A percentile compares a stretch with the other conserved stretches of the same genome.
Conservation (phyloP, 331 rosid species). For the Ulmus americana region DNA sequence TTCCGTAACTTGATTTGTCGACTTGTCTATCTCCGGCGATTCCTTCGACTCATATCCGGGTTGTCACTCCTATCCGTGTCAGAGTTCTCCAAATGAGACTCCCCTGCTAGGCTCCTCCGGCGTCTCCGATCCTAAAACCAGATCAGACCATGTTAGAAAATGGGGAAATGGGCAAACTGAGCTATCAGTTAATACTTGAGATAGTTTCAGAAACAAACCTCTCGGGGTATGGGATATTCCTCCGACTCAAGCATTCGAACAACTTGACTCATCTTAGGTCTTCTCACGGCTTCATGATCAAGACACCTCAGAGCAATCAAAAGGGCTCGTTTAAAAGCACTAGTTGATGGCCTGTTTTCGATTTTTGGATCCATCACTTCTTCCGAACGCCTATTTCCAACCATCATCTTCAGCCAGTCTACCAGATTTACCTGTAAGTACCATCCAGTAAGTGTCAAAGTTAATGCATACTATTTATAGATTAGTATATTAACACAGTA, state of each 20-base stretch:
- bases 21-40: conserved; percentile 29
- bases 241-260: conserved; percentile 94
- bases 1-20: conserved; percentile 16
- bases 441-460: conserved; percentile 9
- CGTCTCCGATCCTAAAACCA: conserved; percentile 61
- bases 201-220: conserved; percentile 46
- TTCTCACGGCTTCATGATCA: conserved; percentile 75
- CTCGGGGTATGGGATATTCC: conserved; percentile 82
- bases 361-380: conserved; percentile 91
- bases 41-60: conserved; percentile 44
- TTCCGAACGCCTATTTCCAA: conserved; percentile 75
- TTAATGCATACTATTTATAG: background rate
- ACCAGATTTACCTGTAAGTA: conserved; percentile 73
- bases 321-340: conserved; percentile 78
- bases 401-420: conserved; percentile 95
- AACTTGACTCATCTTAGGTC: conserved; percentile 94
- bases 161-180: background rate
- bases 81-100: conserved; percentile 34
- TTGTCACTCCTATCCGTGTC: conserved; percentile 48
- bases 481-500: background rate
- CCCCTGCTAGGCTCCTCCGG: conserved; percentile 48
- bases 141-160: conserved; percentile 16
- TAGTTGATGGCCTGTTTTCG: conserved; percentile 76
- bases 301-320: conserved; percentile 93
- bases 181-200: background rate